A percentile compares a stretch with the other conserved stretches of the same genome.
phyloP scores from a whole-genome alignment of 352 stramenopile species.

The Phytopythium cucurbitacearum region DNA sequence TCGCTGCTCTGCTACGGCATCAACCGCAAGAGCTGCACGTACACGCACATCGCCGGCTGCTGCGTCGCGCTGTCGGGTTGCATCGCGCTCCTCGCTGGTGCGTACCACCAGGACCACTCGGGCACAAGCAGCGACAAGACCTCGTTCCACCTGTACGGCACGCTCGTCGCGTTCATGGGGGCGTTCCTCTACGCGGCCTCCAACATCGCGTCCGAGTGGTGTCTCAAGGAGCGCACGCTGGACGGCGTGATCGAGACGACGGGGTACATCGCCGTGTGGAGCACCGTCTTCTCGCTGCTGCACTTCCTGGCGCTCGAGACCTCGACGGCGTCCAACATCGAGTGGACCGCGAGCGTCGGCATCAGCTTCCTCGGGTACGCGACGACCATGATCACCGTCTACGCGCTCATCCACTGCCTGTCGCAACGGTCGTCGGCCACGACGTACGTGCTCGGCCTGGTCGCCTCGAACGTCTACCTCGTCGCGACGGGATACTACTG shows the following conservation, averaged over 20 bases:
- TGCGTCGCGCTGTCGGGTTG: conserved; percentile 11
- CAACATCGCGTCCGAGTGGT: conserved; percentile 37
- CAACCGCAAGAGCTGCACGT: conserved; percentile 17
- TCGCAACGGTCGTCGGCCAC: conserved; percentile 19
- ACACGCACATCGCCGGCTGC: conserved; percentile 24
- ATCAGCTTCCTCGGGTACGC: conserved; percentile 30
- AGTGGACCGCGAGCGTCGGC: conserved; percentile 19
- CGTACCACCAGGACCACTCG: conserved; percentile 11
- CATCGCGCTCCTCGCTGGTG: conserved; percentile 22
- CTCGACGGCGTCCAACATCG: conserved; percentile 13
- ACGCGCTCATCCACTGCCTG: conserved; percentile 29
- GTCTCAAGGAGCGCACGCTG: conserved; percentile 14
- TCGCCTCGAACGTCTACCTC: conserved; percentile 35
- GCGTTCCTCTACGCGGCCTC: conserved; percentile 33
- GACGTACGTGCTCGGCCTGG: conserved; percentile 33
- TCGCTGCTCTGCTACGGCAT: conserved; percentile 26
- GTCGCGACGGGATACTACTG: conserved; percentile 20
- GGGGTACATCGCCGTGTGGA: conserved; percentile 26
- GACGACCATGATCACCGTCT: conserved; percentile 32
- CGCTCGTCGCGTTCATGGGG: conserved; percentile 21
- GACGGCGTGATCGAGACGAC: conserved; percentile 26
- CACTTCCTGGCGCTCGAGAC: conserved; percentile 26
- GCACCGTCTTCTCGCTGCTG: conserved; percentile 17
- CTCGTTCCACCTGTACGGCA: conserved; percentile 26
- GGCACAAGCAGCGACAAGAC: conserved; percentile 1